Evolutionary conservation across 495 filamentous ascomycete genomes (phyloP).

Genomic region (Neurospora sp.): DNA sequence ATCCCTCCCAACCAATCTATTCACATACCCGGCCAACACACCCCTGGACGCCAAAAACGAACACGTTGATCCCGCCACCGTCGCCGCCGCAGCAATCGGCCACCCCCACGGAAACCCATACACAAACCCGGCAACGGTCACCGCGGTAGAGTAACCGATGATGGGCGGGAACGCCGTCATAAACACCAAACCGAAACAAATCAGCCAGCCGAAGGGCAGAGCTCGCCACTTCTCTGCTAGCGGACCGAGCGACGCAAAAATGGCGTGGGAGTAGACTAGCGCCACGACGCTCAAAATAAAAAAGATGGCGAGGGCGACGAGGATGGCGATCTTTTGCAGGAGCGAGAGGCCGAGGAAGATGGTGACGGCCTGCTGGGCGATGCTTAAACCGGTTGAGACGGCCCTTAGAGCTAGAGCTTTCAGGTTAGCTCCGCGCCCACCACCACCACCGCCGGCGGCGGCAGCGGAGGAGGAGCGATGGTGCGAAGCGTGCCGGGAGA

Average conservation of each 20-base stretch:
- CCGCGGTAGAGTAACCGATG: constrained; percentile 77
- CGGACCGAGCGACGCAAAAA: constrained; percentile 64
- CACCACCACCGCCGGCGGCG: not conserved
- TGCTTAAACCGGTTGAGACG: constrained; percentile 6
- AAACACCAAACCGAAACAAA: constrained; percentile 72
- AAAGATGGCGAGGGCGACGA: constrained; percentile 36
- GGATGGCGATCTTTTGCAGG: constrained; percentile 46
- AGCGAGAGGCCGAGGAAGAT: constrained; percentile 39
- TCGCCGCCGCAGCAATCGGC: constrained; percentile 73
- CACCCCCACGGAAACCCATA: constrained; percentile 89
- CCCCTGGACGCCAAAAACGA: constrained; percentile 74
- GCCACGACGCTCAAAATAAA: constrained; percentile 52
- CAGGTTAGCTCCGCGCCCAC: not conserved
- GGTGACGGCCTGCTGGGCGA: constrained; percentile 14
- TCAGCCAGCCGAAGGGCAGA: constrained; percentile 58
- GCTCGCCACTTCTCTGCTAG: constrained; percentile 64
- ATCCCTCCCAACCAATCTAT: constrained; percentile 70
- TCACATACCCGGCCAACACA: constrained; percentile 65
- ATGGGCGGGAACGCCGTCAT: constrained; percentile 78
- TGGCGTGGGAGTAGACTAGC: constrained; percentile 62
- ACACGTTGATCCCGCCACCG: constrained; percentile 59
- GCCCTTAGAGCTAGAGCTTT: constrained; percentile 10
- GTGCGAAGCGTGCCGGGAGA: constrained; percentile 8
- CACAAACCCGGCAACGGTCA: constrained; percentile 87
- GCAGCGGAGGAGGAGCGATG: constrained; percentile 6